Evolutionary conservation across 306 rosid species (phyloP).

Genomic region (Acmispon strigosus): DNA sequence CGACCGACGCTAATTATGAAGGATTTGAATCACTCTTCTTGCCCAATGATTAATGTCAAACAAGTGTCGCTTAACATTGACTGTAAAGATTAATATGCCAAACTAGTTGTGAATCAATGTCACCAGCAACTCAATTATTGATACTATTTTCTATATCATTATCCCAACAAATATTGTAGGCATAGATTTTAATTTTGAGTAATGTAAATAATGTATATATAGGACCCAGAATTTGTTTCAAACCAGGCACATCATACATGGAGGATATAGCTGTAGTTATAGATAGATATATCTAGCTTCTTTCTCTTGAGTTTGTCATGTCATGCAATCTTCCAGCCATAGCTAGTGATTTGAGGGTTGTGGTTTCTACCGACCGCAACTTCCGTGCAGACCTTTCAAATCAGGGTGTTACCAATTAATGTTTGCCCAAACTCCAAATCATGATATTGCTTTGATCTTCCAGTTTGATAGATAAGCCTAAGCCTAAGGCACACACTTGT

Average conservation of each 20-base stretch:
- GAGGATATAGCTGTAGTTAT: not conserved
- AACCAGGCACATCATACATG: not conserved
- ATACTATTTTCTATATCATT: too few species aligned
- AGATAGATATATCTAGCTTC: not conserved
- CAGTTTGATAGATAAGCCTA: slow-evolving; percentile 2
- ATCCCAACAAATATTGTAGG: too few species aligned
- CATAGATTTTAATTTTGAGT: too few species aligned
- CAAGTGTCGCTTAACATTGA: too few species aligned
- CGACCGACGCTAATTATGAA: too few species aligned
- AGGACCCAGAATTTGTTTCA: not conserved
- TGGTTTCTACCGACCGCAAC: slow-evolving; percentile 26
- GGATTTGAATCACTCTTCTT: too few species aligned
- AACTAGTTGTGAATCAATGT: too few species aligned
- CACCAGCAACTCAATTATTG: too few species aligned
- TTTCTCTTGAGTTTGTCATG: slow-evolving; percentile 23
- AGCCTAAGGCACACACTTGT: slow-evolving; percentile 9
- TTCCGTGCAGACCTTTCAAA: slow-evolving; percentile 24
- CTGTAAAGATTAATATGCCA: too few species aligned
- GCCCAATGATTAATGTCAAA: too few species aligned
- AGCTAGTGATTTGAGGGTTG: slow-evolving; percentile 29
- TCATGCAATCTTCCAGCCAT: slow-evolving; percentile 17
- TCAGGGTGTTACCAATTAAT: not conserved
- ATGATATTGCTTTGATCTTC: not conserved
- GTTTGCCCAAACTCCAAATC: slow-evolving; percentile 19
- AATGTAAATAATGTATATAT: not conserved